A percentile compares a stretch with the other conserved stretches of the same genome.
These are phyloP conservation scores for Picochlorum costavermella DNA, from an alignment of 139 green algal species.

Conservation along the genomic window DNA sequence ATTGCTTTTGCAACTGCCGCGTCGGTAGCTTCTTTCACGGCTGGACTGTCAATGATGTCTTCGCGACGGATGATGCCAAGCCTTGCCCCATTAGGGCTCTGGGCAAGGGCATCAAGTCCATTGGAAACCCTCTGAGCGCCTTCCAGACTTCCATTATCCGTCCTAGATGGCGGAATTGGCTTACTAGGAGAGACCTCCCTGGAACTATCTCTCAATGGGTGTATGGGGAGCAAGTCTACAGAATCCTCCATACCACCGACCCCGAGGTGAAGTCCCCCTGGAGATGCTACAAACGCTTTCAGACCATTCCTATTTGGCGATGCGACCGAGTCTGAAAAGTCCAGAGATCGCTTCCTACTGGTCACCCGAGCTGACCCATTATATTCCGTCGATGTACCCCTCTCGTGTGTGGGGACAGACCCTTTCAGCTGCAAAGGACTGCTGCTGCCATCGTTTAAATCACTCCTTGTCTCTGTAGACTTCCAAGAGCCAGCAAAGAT, in stretches of 20 bases:
- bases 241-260: not conserved
- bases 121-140: not conserved
- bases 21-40: conserved; percentile 20
- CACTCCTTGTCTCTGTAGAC: too few species aligned
- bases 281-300: not conserved
- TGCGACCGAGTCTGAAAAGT: too few species aligned
- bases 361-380: too few species aligned
- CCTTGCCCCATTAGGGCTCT: conserved; percentile 1
- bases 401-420: too few species aligned
- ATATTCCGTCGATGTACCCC: too few species aligned
- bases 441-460: not conserved
- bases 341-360: too few species aligned
- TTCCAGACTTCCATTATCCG: not conserved
- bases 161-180: not conserved
- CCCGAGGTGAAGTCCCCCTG: not conserved
- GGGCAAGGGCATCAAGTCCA: conserved; percentile 1
- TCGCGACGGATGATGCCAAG: conserved; percentile 1
- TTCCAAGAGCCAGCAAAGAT: too few species aligned
- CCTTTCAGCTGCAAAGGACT: not conserved
- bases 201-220: conserved; percentile 3
- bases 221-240: conserved; percentile 27
- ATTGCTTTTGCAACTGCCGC: conserved; percentile 19
- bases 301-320: too few species aligned
- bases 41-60: conserved; percentile 21
- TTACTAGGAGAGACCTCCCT: not conserved